Evolutionary conservation across 1,284 basidiomycete species (phyloP).

Genomic region (Cryptococcus maquisensis): DNA sequence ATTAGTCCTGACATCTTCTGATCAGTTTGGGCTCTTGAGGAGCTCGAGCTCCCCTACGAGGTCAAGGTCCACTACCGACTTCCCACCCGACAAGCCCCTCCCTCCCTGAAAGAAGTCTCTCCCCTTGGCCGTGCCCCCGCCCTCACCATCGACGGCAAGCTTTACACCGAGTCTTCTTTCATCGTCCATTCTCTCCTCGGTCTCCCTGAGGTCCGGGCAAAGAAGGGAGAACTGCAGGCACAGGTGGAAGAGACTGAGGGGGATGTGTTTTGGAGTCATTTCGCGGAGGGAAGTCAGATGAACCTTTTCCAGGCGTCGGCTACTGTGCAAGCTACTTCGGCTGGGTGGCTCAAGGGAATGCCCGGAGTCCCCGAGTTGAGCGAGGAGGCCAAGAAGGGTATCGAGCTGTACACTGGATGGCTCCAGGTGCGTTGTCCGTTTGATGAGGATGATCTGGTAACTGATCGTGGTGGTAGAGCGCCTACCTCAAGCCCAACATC

Average conservation of each 20-base stretch:
- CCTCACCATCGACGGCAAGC: conserved; percentile 26
- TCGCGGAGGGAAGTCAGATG: conserved; percentile 37
- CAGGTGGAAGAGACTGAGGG: conserved; percentile 20
- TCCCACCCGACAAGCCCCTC: conserved; percentile 20
- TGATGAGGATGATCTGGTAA: background rate
- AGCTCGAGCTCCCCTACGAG: conserved; percentile 32
- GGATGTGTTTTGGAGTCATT: conserved; percentile 37
- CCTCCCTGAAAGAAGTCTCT: conserved; percentile 20
- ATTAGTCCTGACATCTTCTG: background rate
- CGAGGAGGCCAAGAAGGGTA: conserved; percentile 19
- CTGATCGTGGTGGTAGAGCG: background rate
- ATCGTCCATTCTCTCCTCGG: conserved; percentile 30
- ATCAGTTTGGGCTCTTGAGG: conserved; percentile 35
- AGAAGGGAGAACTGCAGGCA: conserved; percentile 9
- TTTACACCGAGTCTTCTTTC: conserved; percentile 34
- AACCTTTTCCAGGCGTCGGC: conserved; percentile 29
- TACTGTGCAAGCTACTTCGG: conserved; percentile 12
- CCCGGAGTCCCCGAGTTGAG: conserved; percentile 11
- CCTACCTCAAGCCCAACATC: conserved; percentile 18
- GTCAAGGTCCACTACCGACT: conserved; percentile 34
- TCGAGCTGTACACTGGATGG: conserved; percentile 21
- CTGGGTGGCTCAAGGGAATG: conserved; percentile 6
- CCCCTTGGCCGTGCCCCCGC: conserved; percentile 38
- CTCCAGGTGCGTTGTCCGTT: conserved; percentile 15
- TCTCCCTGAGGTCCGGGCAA: conserved; percentile 10